Percentiles rank a stretch among this genome's conserved stretches.
Evolutionary conservation across 2,329 filamentous ascomycete genomes (phyloP).

Genomic region (Aspergillus neoniger): DNA sequence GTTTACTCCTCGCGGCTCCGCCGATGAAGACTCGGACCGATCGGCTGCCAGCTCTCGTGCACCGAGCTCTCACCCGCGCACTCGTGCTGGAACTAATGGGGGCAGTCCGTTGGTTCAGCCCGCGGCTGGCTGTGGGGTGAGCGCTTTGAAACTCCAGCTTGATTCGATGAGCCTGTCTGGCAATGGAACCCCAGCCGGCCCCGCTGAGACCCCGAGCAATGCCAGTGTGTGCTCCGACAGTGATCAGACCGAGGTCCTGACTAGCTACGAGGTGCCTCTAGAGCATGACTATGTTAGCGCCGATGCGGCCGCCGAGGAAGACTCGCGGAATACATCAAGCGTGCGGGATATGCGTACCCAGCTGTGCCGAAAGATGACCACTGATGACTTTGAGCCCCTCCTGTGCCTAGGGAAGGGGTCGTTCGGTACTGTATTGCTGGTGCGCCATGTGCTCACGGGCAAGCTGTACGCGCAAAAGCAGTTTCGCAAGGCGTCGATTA

Average conservation of each 20-base stretch:
- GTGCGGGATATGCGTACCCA: slow-evolving; percentile 57
- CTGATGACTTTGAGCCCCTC: slow-evolving; percentile 84
- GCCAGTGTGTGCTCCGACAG: slow-evolving; percentile 63
- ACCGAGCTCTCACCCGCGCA: slow-evolving; percentile 32
- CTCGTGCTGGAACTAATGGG: slow-evolving; percentile 27
- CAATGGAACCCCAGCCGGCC: slow-evolving; percentile 58
- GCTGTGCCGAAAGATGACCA: slow-evolving; percentile 78
- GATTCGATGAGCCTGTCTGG: slow-evolving; percentile 73
- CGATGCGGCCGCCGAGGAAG: slow-evolving; percentile 45
- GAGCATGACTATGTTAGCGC: slow-evolving; percentile 81
- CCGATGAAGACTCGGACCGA: slow-evolving; percentile 50
- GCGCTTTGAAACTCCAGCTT: slow-evolving; percentile 77
- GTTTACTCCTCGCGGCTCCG: slow-evolving; percentile 47
- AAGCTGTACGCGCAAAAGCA: slow-evolving; percentile 96
- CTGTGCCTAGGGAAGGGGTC: slow-evolving; percentile 94
- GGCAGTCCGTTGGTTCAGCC: slow-evolving; percentile 55
- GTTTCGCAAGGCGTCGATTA: slow-evolving; percentile 93
- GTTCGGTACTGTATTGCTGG: slow-evolving; percentile 90
- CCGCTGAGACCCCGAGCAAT: slow-evolving; percentile 53
- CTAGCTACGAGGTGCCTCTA: slow-evolving; percentile 81
- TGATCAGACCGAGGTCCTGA: slow-evolving; percentile 69
- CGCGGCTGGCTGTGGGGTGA: slow-evolving; percentile 68
- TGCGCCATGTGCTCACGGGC: slow-evolving; percentile 85
- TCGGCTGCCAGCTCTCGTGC: slow-evolving; percentile 42
- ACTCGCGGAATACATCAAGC: slow-evolving; percentile 48